These are phyloP conservation scores for Clonostachys chloroleuca DNA, from an alignment of 2,329 filamentous ascomycete genomes.

Conservation along the genomic window DNA sequence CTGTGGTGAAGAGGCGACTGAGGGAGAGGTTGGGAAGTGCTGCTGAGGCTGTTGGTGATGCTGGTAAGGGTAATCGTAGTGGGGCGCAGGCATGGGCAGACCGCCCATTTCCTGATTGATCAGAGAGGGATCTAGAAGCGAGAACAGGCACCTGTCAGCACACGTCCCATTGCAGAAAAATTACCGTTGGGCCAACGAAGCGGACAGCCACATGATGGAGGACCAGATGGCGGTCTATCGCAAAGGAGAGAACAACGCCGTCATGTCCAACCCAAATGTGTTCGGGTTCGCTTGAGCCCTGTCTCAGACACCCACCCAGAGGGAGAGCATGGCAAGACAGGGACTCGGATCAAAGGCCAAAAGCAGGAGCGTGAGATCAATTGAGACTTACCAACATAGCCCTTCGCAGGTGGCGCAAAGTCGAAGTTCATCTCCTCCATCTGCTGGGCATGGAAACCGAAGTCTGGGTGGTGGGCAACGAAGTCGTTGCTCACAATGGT, in stretches of 20 bases:
- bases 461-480: conserved; percentile 48
- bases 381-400: conserved; percentile 52
- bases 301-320: too few relatives aligned
- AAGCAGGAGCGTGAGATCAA: conserved; percentile 3
- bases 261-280: too few relatives aligned
- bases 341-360: not conserved
- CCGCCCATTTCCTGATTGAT: conserved; percentile 51
- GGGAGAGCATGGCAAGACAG: too few relatives aligned
- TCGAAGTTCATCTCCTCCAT: conserved; percentile 50
- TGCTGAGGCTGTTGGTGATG: conserved; percentile 40
- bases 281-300: too few relatives aligned
- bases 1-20: conserved; percentile 47
- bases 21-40: conserved; percentile 57
- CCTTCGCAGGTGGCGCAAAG: conserved; percentile 37
- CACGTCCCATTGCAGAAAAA: conserved; percentile 6
- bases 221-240: too few relatives aligned
- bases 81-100: conserved; percentile 39
- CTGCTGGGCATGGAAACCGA: conserved; percentile 40
- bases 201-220: not conserved
- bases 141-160: conserved; percentile 25
- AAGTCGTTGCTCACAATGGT: conserved; percentile 57
- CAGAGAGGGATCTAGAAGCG: conserved; percentile 45
- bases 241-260: too few relatives aligned
- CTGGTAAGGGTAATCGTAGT: conserved; percentile 38
- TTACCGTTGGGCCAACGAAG: conserved; percentile 6